phyloP scores from a whole-genome alignment of 192 early-diverging fungal genomes.

The Coemansia javaensis region DNA sequence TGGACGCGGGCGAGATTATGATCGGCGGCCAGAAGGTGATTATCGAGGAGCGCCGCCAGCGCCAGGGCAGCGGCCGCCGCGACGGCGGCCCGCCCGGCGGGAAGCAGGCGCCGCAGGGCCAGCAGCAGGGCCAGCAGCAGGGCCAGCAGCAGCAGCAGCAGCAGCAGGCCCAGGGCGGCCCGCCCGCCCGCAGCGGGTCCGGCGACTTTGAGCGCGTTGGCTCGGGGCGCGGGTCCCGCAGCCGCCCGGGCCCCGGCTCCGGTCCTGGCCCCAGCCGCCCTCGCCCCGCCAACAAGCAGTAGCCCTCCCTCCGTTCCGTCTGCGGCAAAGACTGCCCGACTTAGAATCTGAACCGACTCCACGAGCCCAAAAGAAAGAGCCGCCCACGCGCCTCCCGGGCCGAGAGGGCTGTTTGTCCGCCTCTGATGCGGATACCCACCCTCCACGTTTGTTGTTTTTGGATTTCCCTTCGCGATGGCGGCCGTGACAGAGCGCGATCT shows the following conservation, averaged over 20 bases:
- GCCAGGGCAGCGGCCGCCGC: slow-evolving; percentile 30
- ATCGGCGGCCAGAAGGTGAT: slow-evolving; percentile 11
- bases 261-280: slow-evolving; percentile 8
- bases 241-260: slow-evolving; percentile 22
- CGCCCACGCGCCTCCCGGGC: too few relatives aligned
- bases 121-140: too few relatives aligned
- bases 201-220: slow-evolving; percentile 46
- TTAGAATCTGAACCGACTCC: too few relatives aligned
- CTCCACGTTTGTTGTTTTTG: too few relatives aligned
- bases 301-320: too few relatives aligned
- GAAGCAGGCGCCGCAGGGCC: slow-evolving; percentile 12
- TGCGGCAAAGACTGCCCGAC: too few relatives aligned
- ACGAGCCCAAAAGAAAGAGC: too few relatives aligned
- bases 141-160: too few relatives aligned
- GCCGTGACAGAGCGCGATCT: slow-evolving; percentile 2
- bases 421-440: too few relatives aligned
- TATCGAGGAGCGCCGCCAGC: slow-evolving; percentile 44
- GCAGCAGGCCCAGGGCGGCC: slow-evolving; percentile 2
- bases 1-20: slow-evolving; percentile 30
- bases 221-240: slow-evolving; percentile 39
- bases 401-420: too few relatives aligned
- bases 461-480: not conserved
- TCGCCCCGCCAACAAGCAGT: slow-evolving; percentile 31
- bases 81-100: slow-evolving; percentile 7
- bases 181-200: slow-evolving; percentile 21